Evolutionary conservation across 2,329 filamentous ascomycete species (phyloP), one percentile per base, ranked within the genome.

Genomic region (Hymenoscyphus infarciens): DNA sequence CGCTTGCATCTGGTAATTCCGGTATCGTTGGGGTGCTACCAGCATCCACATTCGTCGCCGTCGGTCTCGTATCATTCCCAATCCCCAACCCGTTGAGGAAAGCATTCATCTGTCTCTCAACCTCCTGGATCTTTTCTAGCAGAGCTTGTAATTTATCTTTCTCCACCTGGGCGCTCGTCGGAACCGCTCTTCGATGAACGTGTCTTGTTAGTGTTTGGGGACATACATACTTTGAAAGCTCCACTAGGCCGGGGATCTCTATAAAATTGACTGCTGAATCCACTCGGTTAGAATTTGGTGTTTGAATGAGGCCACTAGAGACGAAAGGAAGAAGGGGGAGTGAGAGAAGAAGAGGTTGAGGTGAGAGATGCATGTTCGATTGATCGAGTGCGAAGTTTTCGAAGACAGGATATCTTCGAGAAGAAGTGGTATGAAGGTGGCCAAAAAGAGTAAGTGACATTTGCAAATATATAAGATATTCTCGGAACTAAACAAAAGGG

Each of bases 11-110:
- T 29, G 19, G 49, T 53, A 22, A 29, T 13, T 19, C 49, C 25
- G 22, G n/a, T 45, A 1, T 61, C 13, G 52, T 22, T 57, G 62
- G n/a, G 61, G 64, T 63, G 61, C 59, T 66, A 10, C 56, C 29
- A 68, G 66, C 52, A 61, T 61, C 57, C 53, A 61, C 59, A 59
- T 35, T 27, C n/a, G 5, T 54, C 3, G 15, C 13, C 19, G 16
- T 54, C 52, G 16, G 8, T 16, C 1, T 15, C 25, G 52, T 31
- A 54, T 27, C 52, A n/a, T 22, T 15, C 52, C 10, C 22, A 54
- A 6, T 16, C 1, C 15, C 13, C 10, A 52, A 52, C 11, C 15
- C n/a, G 5, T 15, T 52, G 13, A 38, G 35, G 5, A 54, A 54
- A 6, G n/a, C 52, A 25, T 7, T 31, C 22, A 54, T 27, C 52